phyloP scores from a whole-genome alignment of 2,329 filamentous ascomycete species.

The Venturia carpophila region DNA sequence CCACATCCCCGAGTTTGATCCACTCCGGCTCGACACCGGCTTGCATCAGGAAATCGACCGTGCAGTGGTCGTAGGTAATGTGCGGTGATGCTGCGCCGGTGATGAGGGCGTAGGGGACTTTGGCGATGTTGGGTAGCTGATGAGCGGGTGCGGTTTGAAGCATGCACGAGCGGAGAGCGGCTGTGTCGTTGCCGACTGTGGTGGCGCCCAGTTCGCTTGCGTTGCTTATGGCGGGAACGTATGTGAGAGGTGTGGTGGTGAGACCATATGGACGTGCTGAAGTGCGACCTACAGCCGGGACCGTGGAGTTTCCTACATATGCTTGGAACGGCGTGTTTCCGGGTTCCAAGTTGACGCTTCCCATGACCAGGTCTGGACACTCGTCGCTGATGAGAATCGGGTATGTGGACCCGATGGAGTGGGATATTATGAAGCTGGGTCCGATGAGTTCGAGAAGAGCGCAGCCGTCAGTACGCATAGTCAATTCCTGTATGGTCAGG shows the following conservation, averaged over 20 bases:
- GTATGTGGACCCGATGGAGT: conserved; percentile 43
- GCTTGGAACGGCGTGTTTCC: conserved; percentile 22
- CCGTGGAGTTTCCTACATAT: conserved; percentile 16
- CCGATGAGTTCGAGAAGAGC: conserved; percentile 39
- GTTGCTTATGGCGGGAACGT: conserved; percentile 28
- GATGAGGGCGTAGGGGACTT: conserved; percentile 43
- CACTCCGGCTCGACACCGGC: conserved; percentile 25
- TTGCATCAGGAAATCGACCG: conserved; percentile 45
- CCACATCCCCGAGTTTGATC: conserved; percentile 42
- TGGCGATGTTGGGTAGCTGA: conserved; percentile 41
- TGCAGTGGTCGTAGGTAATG: conserved; percentile 48
- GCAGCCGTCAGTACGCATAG: conserved; percentile 33
- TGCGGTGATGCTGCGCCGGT: conserved; percentile 50
- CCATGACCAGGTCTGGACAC: conserved; percentile 41
- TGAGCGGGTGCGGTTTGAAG: conserved; percentile 36
- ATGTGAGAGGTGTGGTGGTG: conserved; percentile 28
- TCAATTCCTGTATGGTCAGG: conserved; percentile 27
- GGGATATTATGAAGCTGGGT: conserved; percentile 40
- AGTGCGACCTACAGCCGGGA: conserved; percentile 11
- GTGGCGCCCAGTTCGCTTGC: conserved; percentile 24
- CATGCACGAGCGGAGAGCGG: conserved; percentile 30
- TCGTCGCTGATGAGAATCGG: conserved; percentile 44
- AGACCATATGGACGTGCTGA: conserved; percentile 30
- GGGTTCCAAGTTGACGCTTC: conserved; percentile 47
- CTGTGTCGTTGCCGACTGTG: conserved; percentile 24